A percentile compares a stretch with the other conserved stretches of the same genome.
Evolutionary conservation across 2,329 filamentous ascomycete species (phyloP).

Genomic region (Zasmidium citrigriseum): DNA sequence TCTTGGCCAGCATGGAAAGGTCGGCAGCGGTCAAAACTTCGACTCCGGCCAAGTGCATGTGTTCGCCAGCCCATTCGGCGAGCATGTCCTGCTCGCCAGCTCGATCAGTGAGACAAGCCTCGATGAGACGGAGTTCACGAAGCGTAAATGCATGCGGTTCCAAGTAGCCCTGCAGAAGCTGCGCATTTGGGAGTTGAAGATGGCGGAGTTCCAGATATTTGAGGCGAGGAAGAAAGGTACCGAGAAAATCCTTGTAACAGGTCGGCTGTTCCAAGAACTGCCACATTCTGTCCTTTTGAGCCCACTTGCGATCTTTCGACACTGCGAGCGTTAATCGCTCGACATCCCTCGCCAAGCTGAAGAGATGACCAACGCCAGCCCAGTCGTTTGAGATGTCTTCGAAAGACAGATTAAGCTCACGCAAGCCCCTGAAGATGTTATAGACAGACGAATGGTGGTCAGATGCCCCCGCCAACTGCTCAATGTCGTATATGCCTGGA

Average conservation of each 20-base stretch:
- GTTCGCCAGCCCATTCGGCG: slow-evolving; percentile 1
- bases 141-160: neutral
- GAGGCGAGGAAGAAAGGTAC: neutral
- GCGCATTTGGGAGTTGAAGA: neutral
- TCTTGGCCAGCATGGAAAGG: neutral
- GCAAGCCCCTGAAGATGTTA: too few species aligned
- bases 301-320: too few species aligned
- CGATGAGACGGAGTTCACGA: slow-evolving; percentile 1
- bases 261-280: neutral
- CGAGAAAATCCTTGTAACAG: neutral
- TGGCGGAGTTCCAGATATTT: neutral
- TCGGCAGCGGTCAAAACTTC: neutral
- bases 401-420: too few species aligned
- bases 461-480: too few species aligned
- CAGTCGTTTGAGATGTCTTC: too few species aligned
- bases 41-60: neutral
- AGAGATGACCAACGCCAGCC: too few species aligned
- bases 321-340: too few species aligned
- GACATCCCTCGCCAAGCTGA: too few species aligned
- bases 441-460: too few species aligned
- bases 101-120: neutral
- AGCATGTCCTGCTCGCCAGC: slow-evolving; percentile 3
- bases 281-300: too few species aligned
- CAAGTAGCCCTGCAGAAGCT: neutral
- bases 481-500: too few species aligned